These are phyloP conservation scores for Wickerhamomyces sydowiorum DNA, from an alignment of 805 yeast species.

Conservation along the genomic window DNA sequence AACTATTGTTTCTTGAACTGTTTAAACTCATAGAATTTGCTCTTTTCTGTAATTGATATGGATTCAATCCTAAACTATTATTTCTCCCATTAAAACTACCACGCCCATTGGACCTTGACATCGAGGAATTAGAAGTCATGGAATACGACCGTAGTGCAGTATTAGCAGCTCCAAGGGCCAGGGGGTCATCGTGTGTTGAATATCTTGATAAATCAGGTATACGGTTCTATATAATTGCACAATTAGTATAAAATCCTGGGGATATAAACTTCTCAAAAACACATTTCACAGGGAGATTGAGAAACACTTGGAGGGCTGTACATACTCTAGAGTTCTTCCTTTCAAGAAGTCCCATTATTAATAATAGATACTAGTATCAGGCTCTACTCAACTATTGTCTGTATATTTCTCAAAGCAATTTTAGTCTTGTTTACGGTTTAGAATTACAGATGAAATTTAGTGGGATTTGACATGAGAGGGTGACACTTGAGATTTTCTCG, in stretches of 20 bases:
- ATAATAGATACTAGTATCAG: not conserved
- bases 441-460: no score
- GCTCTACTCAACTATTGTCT: no score
- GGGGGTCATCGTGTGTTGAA: slow-evolving; percentile 20
- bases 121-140: no score
- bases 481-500: no score
- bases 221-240: slow-evolving; percentile 10
- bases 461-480: no score
- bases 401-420: no score
- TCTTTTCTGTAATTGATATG: not conserved
- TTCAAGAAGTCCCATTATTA: slow-evolving; percentile 1
- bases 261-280: not conserved
- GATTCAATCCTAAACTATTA: not conserved
- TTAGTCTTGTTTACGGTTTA: no score
- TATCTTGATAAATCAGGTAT: slow-evolving; percentile 30
- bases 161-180: slow-evolving; percentile 9
- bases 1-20: not conserved
- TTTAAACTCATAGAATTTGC: not conserved
- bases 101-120: no score
- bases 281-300: no score
- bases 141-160: slow-evolving; percentile 12
- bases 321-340: not conserved
- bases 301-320: no score
- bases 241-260: slow-evolving; percentile 20
- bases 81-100: no score